Evolutionary conservation across 805 yeast genomes (phyloP).

Genomic region (Allodekkera sacchari): DNA sequence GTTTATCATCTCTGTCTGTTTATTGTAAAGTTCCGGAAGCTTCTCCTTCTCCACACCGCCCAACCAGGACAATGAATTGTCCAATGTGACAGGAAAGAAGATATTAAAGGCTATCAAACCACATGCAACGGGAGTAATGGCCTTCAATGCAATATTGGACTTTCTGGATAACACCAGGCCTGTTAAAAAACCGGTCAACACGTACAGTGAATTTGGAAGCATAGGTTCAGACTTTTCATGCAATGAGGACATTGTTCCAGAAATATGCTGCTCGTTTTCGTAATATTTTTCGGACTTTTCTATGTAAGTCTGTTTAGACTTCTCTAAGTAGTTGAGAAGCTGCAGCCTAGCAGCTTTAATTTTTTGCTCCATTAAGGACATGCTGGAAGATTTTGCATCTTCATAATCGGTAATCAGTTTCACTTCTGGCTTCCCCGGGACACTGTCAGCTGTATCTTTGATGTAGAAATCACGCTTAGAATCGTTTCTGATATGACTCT

Average conservation of each 20-base stretch:
- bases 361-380: conserved; percentile 35
- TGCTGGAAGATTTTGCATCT: conserved; percentile 8
- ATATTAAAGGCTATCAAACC: conserved; percentile 59
- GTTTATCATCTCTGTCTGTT: conserved; percentile 43
- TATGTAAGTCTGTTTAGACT: conserved; percentile 33
- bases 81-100: conserved; percentile 67
- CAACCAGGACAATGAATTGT: conserved; percentile 46
- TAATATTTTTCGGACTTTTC: conserved; percentile 42
- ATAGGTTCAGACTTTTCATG: conserved; percentile 61
- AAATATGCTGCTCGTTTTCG: conserved; percentile 53
- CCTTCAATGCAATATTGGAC: conserved; percentile 46
- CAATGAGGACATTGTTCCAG: conserved; percentile 53
- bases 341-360: conserved; percentile 42
- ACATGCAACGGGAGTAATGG: conserved; percentile 47
- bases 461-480: conserved; percentile 23
- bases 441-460: conserved; percentile 9
- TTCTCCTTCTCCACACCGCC: conserved; percentile 54
- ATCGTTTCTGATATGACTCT: conserved; percentile 12
- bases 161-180: conserved; percentile 72
- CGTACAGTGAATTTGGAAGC: conserved; percentile 62
- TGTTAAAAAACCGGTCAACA: conserved; percentile 58
- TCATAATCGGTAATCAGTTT: conserved; percentile 6
- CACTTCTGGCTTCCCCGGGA: conserved; percentile 16
- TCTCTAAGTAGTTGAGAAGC: conserved; percentile 25
- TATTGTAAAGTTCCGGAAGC: conserved; percentile 55